These are phyloP conservation scores for Nicotiana knightiana DNA, from an alignment of 257 asterid genomes.

Conservation along the genomic window DNA sequence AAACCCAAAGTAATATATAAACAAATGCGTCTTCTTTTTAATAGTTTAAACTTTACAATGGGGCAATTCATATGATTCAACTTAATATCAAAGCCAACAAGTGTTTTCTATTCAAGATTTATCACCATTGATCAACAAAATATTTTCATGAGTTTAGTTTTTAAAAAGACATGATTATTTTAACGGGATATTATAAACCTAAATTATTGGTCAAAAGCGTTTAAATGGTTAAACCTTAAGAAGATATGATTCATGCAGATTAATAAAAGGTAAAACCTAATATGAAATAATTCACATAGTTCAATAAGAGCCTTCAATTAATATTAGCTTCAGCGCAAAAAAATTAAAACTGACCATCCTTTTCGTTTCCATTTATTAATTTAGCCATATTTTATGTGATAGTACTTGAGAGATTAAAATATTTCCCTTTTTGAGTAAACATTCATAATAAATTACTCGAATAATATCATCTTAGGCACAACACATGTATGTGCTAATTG, in stretches of 20 bases:
- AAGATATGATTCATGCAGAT: neutral
- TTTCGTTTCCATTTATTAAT: neutral
- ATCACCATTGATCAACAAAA: no score
- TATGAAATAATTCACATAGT: neutral
- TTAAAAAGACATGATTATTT: neutral
- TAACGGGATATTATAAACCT: neutral
- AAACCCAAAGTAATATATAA: neutral
- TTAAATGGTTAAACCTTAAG: neutral
- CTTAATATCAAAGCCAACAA: no score
- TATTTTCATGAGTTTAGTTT: no score
- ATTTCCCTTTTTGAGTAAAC: no score
- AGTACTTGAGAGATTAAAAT: neutral
- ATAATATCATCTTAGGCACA: no score
- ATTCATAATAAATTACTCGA: no score
- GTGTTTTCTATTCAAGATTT: no score
- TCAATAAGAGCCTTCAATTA: no score
- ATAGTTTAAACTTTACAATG: no score
- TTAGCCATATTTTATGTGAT: neutral
- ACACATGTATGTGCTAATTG: no score
- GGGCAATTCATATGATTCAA: no score
- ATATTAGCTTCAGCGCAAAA: neutral
- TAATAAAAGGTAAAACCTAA: neutral
- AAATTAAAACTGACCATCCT: neutral
- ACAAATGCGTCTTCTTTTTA: no score
- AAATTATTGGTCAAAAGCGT: neutral